Evolutionary conservation across 2,329 filamentous ascomycete species (phyloP).

Genomic region (Colletotrichum truncatum): DNA sequence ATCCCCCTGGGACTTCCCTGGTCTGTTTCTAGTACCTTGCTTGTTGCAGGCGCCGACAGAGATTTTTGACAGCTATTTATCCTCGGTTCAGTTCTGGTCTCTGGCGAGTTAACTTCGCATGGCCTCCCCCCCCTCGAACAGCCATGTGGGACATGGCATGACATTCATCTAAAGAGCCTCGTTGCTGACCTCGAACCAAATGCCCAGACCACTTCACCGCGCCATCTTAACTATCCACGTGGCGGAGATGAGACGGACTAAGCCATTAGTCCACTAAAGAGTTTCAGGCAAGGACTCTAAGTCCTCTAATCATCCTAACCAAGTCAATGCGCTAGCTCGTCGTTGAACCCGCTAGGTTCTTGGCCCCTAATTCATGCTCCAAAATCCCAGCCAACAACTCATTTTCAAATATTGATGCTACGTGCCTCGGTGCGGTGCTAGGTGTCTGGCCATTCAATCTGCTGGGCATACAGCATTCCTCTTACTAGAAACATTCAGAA

Average conservation of each 20-base stretch:
- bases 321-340: conserved; percentile 16
- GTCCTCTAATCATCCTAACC: conserved; percentile 7
- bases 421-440: neutral
- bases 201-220: conserved; percentile 1
- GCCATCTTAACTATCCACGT: conserved; percentile 28
- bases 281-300: conserved; percentile 28
- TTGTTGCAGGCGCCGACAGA: conserved; percentile 3
- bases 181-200: neutral
- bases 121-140: neutral
- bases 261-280: conserved; percentile 1
- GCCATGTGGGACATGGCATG: neutral
- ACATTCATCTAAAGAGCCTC: neutral
- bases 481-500: too few species aligned
- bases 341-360: conserved; percentile 5
- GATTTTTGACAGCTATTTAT: neutral
- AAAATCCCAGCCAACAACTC: conserved; percentile 1
- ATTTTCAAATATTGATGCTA: conserved; percentile 11
- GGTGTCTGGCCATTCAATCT: neutral
- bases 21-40: neutral
- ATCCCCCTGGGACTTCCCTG: neutral
- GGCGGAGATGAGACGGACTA: conserved; percentile 25
- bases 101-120: neutral
- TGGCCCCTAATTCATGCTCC: neutral
- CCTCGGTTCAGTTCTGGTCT: neutral
- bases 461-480: neutral